Base-by-base conservation (phyloP, 2,329 filamentous ascomycete species). In the Xylaria sp. region DNA sequence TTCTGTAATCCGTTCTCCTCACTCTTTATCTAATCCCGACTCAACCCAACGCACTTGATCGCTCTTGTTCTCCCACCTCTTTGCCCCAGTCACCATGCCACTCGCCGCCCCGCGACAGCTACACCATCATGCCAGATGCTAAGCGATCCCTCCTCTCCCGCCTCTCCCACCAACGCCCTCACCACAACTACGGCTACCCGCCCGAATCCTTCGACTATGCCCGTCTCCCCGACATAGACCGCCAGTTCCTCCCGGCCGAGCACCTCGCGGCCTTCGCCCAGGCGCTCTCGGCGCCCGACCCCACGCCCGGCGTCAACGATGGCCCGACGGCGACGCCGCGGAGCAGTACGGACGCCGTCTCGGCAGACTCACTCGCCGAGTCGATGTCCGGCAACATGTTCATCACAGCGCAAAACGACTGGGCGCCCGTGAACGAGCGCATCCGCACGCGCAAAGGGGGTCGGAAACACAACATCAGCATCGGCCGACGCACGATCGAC, bases 371-470 rank as follows among this genome's bases (percentile, higher is more conserved):
- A 30, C 23, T 30, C 23, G 75, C 64, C 66, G 70, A 42, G 73
- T 75, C 59, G 76, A 74, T 46, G 76, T 65, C 23, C 68, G 68
- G 58, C 52, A 61, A 60, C 54, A 66, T 84, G 54, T 92, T 92
- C 72, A 91, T 97, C 68, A 90, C 91, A 2, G 93, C 94, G 47
- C 85, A 95, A 71, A 96, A 96, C 73, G 94, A 99, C 78, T 99
- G 94, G 94, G 87, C 90, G 13, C 94, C 94, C 0, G 85, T 97
- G 10, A 87, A 89, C 67, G 85, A 93, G 71, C 23, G 23, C 23
- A 30, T 30, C 1, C 23, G 23, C 23, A 86, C 83, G 59, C 81
- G 92, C 67, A 78, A 74, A 69, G 71, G 73, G 18, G 70, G 72
- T 67, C 69, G 75, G 63, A 76, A 74, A 63, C 74, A 75, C 46